A percentile compares a stretch with the other conserved stretches of the same genome.
These are phyloP conservation scores for Amauroascus verrucosus DNA, from an alignment of 2,329 filamentous ascomycete species.

Conservation along the genomic window DNA sequence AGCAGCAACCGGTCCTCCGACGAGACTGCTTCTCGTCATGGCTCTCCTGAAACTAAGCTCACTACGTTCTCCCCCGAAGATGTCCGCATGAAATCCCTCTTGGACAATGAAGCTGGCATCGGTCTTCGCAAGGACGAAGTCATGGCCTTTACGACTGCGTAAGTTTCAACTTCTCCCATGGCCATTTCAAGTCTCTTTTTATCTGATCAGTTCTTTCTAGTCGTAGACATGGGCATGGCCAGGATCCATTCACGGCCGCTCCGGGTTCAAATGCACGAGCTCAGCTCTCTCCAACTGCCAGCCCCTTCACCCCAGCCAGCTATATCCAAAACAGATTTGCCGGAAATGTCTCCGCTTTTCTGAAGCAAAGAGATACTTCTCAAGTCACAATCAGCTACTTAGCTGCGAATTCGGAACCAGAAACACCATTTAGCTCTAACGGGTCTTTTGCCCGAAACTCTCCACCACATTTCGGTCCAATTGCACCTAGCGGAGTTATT, in stretches of 20 bases:
- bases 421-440: slow-evolving; percentile 13
- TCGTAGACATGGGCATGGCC: slow-evolving; percentile 14
- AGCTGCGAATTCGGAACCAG: slow-evolving; percentile 18
- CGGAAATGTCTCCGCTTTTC: slow-evolving; percentile 12
- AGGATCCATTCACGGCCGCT: slow-evolving; percentile 26
- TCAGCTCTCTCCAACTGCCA: slow-evolving; percentile 54
- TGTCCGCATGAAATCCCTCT: slow-evolving; percentile 33
- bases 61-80: slow-evolving; percentile 56
- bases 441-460: slow-evolving; percentile 16
- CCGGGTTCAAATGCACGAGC: slow-evolving; percentile 15
- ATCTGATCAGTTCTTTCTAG: slow-evolving; percentile 4
- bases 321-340: slow-evolving; percentile 11
- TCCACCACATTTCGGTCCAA: slow-evolving; percentile 19
- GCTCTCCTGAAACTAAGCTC: slow-evolving; percentile 55
- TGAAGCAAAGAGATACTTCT: slow-evolving; percentile 1
- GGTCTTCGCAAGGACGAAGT: slow-evolving; percentile 4
- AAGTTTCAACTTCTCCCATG: not conserved
- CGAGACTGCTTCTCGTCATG: slow-evolving; percentile 48
- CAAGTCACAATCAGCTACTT: slow-evolving; percentile 18
- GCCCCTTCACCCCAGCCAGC: slow-evolving; percentile 48
- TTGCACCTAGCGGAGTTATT: slow-evolving; percentile 17
- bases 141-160: slow-evolving; percentile 6
- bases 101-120: slow-evolving; percentile 17
- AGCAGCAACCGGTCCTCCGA: slow-evolving; percentile 36
- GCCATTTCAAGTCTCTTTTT: not conserved